Evolutionary conservation across 371 early-diverging fungal species (phyloP).

Genomic region (Saksenaea vasiformis): DNA sequence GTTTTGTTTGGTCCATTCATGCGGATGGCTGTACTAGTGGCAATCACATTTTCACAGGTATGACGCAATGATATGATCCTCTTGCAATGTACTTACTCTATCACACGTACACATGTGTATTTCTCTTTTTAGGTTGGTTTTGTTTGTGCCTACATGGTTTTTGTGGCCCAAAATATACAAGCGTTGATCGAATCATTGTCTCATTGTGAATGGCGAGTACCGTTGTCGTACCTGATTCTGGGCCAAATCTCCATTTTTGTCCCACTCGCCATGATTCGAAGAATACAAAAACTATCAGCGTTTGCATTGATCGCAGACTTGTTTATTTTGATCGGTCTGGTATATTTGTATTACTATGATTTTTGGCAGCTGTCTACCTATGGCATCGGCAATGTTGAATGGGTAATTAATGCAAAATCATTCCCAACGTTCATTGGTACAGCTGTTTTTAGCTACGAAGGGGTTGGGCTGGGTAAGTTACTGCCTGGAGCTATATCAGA

Average conservation of each 20-base stretch:
- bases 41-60: conserved; percentile 82
- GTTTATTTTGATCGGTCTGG: conserved; percentile 79
- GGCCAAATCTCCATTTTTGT: conserved; percentile 75
- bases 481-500: background rate
- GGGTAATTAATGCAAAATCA: conserved; percentile 56
- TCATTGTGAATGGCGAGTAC: conserved; percentile 32
- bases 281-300: conserved; percentile 77
- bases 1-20: conserved; percentile 73
- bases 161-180: conserved; percentile 82
- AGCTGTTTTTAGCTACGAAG: conserved; percentile 89
- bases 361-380: conserved; percentile 56
- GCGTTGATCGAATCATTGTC: conserved; percentile 66
- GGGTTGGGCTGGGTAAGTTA: conserved; percentile 69
- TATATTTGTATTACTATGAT: conserved; percentile 84
- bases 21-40: conserved; percentile 67
- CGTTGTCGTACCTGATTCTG: conserved; percentile 58
- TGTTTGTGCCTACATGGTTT: conserved; percentile 87
- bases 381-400: conserved; percentile 59
- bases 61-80: background rate
- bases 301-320: conserved; percentile 84
- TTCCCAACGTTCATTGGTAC: conserved; percentile 87
- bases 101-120: background rate
- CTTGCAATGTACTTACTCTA: no score
- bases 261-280: conserved; percentile 82
- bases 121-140: conserved; percentile 68